Percentiles rank a stretch among this genome's conserved stretches.
Conservation (phyloP, 805 yeast species). For the Candida michaelii region DNA sequence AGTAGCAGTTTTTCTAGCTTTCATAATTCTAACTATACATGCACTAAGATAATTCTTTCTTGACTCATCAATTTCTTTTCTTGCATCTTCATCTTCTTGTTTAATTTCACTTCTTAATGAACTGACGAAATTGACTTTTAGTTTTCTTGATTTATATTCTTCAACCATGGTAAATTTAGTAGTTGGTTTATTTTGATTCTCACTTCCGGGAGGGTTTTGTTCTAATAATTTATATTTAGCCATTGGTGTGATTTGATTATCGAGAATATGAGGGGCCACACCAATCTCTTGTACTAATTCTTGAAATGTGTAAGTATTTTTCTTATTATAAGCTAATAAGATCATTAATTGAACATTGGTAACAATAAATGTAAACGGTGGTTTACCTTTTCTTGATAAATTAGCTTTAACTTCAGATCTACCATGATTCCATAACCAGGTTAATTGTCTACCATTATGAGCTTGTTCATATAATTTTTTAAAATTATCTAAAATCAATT, state of each 20-base stretch:
- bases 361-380: constrained; percentile 78
- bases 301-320: constrained; percentile 55
- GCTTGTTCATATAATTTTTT: constrained; percentile 66
- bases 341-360: constrained; percentile 87
- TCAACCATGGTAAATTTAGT: constrained; percentile 69
- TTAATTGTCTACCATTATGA: constrained; percentile 84
- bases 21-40: constrained; percentile 94
- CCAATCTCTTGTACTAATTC: constrained; percentile 69
- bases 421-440: constrained; percentile 95
- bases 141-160: constrained; percentile 82
- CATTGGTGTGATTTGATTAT: constrained; percentile 76
- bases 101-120: constrained; percentile 51
- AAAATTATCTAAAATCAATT: constrained; percentile 63
- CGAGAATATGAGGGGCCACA: constrained; percentile 61
- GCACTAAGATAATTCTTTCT: constrained; percentile 86
- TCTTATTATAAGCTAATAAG: constrained; percentile 75
- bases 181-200: constrained; percentile 40
- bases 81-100: constrained; percentile 71
- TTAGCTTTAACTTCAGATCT: constrained; percentile 90
- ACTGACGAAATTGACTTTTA: constrained; percentile 76
- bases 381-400: constrained; percentile 74
- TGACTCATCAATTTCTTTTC: constrained; percentile 81
- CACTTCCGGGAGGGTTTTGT: constrained; percentile 63
- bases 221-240: constrained; percentile 72
- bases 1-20: constrained; percentile 76